phyloP scores from a whole-genome alignment of 495 filamentous ascomycete species.

The Podospora conica region DNA sequence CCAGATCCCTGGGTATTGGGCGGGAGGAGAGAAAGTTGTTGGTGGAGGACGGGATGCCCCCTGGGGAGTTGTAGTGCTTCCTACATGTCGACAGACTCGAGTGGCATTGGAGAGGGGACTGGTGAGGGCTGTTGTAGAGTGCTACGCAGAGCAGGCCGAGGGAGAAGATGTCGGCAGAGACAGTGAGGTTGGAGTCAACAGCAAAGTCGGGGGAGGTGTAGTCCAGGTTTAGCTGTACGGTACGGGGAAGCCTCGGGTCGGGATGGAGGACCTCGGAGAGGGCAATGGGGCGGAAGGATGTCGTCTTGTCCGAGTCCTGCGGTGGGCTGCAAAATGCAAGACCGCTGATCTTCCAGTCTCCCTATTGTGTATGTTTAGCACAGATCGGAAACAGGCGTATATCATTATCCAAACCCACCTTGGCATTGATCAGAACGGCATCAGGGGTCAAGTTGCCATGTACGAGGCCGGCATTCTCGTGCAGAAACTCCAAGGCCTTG shows the following conservation, averaged over 20 bases:
- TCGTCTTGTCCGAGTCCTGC: constrained; percentile 59
- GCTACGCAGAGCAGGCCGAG: constrained; percentile 82
- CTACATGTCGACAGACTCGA: constrained; percentile 75
- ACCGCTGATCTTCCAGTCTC: constrained; percentile 96
- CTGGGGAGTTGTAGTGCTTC: constrained; percentile 67
- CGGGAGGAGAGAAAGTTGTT: constrained; percentile 82
- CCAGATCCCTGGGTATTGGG: constrained; percentile 71
- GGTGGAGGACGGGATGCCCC: constrained; percentile 63
- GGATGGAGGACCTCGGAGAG: constrained; percentile 78
- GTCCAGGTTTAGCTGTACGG: constrained; percentile 85
- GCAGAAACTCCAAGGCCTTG: constrained; percentile 91
- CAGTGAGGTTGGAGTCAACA: constrained; percentile 74
- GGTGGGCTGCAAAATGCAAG: constrained; percentile 81
- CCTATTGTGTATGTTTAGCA: constrained; percentile 41
- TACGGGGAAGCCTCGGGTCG: constrained; percentile 74
- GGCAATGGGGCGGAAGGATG: constrained; percentile 66
- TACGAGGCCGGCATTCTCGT: constrained; percentile 90
- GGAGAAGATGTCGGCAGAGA: constrained; percentile 84
- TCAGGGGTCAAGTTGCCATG: constrained; percentile 95
- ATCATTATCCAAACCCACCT: constrained; percentile 46
- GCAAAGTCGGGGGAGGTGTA: constrained; percentile 92
- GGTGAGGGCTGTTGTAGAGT: constrained; percentile 88
- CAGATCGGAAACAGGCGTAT: background rate
- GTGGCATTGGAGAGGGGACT: constrained; percentile 75
- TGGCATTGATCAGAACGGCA: constrained; percentile 89